Percentiles rank a stretch among this genome's conserved stretches.
Evolutionary conservation across 805 yeast genomes (phyloP).

Genomic region (Myxozyma udenii): DNA sequence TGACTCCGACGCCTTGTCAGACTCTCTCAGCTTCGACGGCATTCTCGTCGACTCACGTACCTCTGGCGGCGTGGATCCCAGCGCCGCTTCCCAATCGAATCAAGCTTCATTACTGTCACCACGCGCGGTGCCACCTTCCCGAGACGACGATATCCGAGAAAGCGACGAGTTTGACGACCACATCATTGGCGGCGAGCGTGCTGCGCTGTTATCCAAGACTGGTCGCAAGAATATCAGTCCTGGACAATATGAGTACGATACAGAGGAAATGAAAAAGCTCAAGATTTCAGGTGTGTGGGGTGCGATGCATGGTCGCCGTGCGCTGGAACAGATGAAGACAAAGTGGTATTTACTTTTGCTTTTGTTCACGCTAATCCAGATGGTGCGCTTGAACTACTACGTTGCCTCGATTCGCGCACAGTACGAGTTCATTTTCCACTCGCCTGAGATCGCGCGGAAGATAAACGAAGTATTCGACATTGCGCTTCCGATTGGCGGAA

Average conservation of each 20-base stretch:
- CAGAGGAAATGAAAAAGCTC: conserved; percentile 29
- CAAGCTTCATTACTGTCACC: neutral
- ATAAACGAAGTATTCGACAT: conserved; percentile 77
- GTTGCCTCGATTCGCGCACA: conserved; percentile 86
- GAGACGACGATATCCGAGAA: conserved; percentile 1
- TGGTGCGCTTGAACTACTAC: conserved; percentile 88
- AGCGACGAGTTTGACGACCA: conserved; percentile 6
- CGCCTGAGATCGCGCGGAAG: conserved; percentile 48
- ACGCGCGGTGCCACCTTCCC: conserved; percentile 1
- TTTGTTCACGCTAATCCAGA: conserved; percentile 75
- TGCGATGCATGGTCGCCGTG: conserved; percentile 62
- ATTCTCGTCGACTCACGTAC: conserved; percentile 34
- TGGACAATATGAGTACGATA: conserved; percentile 23
- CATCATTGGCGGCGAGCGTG: conserved; percentile 6
- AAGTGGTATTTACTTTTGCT: conserved; percentile 81
- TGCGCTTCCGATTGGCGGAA: conserved; percentile 85
- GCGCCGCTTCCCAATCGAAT: neutral
- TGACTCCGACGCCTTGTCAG: conserved; percentile 34
- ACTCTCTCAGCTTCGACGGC: conserved; percentile 51
- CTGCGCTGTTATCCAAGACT: conserved; percentile 13
- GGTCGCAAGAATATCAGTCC: conserved; percentile 13
- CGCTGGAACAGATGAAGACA: conserved; percentile 46
- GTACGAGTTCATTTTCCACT: conserved; percentile 65
- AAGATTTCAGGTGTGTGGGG: conserved; percentile 62
- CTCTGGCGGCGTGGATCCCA: conserved; percentile 7